phyloP scores from a whole-genome alignment of 805 yeast genomes.

The Starmerella gropengiesseri region DNA sequence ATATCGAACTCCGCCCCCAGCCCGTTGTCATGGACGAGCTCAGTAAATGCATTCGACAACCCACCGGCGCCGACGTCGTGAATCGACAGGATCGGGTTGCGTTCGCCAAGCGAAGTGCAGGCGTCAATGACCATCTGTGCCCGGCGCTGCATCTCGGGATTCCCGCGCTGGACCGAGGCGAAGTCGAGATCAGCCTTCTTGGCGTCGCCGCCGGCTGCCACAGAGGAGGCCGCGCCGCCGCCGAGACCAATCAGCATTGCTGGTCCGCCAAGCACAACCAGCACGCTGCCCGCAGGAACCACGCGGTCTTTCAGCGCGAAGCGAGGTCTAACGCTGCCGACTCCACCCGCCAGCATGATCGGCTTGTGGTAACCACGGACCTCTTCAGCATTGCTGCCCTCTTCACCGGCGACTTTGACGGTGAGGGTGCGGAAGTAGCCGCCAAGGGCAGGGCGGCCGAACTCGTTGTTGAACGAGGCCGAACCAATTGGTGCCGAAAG shows the following conservation, averaged over 20 bases:
- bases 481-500: constrained; percentile 94
- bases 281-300: constrained; percentile 82
- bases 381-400: constrained; percentile 43
- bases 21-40: constrained; percentile 91
- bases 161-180: constrained; percentile 98
- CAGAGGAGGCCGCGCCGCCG: constrained; percentile 98
- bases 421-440: constrained; percentile 96
- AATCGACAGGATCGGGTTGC: constrained; percentile 79
- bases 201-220: constrained; percentile 81
- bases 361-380: constrained; percentile 97
- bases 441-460: constrained; percentile 93
- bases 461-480: constrained; percentile 96
- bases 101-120: constrained; percentile 70
- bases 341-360: constrained; percentile 98
- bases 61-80: constrained; percentile 99
- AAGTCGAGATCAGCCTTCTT: constrained; percentile 74
- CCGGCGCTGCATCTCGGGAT: constrained; percentile 98
- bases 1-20: constrained; percentile 89
- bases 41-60: constrained; percentile 91
- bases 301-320: constrained; percentile 77
- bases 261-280: constrained; percentile 94
- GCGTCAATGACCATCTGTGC: constrained; percentile 97
- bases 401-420: constrained; percentile 53
- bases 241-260: constrained; percentile 97
- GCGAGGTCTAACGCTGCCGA: constrained; percentile 92